These are phyloP conservation scores for Polygonum aviculare DNA, from an alignment of 148 eudicot genomes.

Conservation along the genomic window DNA sequence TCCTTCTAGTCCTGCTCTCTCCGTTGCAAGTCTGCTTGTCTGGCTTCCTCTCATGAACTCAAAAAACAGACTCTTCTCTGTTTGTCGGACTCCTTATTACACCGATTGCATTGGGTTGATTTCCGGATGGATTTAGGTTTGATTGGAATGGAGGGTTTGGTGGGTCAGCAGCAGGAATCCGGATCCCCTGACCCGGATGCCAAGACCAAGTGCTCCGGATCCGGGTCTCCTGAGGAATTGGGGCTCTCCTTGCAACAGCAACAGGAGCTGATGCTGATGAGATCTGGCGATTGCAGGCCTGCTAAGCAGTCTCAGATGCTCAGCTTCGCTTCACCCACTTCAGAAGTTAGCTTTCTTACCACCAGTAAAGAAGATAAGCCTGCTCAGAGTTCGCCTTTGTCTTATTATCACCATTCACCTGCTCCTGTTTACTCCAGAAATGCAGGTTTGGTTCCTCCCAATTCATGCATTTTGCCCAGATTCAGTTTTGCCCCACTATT, in stretches of 20 bases:
- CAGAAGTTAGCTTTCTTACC: constrained; percentile 7
- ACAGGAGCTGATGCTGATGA: neutral
- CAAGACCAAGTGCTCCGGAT: constrained; percentile 8
- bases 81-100: neutral
- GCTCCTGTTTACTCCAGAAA: constrained; percentile 10
- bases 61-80: neutral
- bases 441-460: constrained; percentile 1
- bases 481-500: neutral
- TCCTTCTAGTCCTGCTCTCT: too few species aligned
- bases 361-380: neutral
- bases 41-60: constrained; percentile 9
- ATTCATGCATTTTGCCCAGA: neutral
- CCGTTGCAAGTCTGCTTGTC: neutral
- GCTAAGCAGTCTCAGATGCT: constrained; percentile 9
- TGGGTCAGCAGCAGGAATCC: neutral
- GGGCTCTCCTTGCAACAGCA: neutral
- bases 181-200: neutral
- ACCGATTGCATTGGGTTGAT: neutral
- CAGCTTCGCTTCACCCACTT: constrained; percentile 12
- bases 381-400: constrained; percentile 7
- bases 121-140: constrained; percentile 13
- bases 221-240: constrained; percentile 7
- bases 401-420: constrained; percentile 6
- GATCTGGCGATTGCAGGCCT: constrained; percentile 8
- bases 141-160: constrained; percentile 12